These are phyloP conservation scores for Avena atlantica DNA, from an alignment of 176 grass and related monocot species.

Conservation along the genomic window DNA sequence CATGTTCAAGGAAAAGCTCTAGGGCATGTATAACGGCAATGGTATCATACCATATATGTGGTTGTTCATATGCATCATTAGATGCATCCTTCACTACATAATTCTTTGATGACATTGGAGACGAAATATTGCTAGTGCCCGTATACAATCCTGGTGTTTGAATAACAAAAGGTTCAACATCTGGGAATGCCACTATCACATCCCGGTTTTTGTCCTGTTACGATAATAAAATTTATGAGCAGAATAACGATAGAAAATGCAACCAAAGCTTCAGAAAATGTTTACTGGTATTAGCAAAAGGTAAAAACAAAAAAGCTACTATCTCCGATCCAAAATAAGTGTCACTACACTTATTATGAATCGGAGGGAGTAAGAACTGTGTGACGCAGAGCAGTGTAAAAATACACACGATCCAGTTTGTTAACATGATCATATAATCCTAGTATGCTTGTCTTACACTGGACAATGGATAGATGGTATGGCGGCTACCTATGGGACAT, in stretches of 20 bases:
- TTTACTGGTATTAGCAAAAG: neutral
- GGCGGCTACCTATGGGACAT: neutral
- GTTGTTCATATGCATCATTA: constrained; percentile 71
- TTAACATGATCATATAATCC: constrained; percentile 1
- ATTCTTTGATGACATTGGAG: constrained; percentile 30
- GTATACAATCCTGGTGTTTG: constrained; percentile 45
- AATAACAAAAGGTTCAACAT: constrained; percentile 82
- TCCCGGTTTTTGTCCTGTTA: constrained; percentile 91
- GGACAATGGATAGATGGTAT: constrained; percentile 4
- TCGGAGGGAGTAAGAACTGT: neutral
- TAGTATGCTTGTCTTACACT: neutral
- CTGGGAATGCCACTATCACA: constrained; percentile 85
- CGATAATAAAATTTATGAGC: constrained; percentile 33
- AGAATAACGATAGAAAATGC: constrained; percentile 29
- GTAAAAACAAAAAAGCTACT: neutral
- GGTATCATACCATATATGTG: constrained; percentile 87
- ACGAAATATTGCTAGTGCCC: constrained; percentile 8
- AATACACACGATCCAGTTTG: neutral
- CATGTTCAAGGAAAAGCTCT: constrained; percentile 74
- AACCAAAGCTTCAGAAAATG: neutral
- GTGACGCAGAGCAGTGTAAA: neutral
- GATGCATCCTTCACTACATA: constrained; percentile 36
- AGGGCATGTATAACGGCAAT: constrained; percentile 61
- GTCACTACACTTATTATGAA: no score
- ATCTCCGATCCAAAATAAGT: no score